Conservation (phyloP, 495 filamentous ascomycete genomes). For the Neurospora pannonica region DNA sequence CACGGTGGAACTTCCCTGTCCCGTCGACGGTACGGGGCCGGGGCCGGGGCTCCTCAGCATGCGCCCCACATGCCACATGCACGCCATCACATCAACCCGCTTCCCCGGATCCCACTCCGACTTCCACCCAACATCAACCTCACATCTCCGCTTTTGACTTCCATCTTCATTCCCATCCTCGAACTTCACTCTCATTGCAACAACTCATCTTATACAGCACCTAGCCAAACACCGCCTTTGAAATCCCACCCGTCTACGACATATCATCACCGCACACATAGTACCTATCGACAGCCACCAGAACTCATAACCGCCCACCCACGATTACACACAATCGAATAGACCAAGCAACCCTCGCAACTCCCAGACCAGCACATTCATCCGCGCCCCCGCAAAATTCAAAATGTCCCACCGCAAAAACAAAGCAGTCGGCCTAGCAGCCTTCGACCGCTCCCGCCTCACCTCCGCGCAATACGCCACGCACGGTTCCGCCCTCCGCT, state of each 20-base stretch:
- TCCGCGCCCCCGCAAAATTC: no score
- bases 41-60: neutral
- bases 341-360: neutral
- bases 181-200: neutral
- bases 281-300: neutral
- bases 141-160: neutral
- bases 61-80: neutral
- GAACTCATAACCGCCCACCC: neutral
- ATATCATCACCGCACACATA: neutral
- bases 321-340: neutral
- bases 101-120: neutral
- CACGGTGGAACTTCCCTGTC: neutral
- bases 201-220: neutral
- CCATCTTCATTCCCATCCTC: neutral
- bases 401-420: constrained; percentile 36
- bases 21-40: neutral
- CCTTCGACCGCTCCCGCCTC: constrained; percentile 76
- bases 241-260: neutral
- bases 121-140: neutral
- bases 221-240: neutral
- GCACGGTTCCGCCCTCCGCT: constrained; percentile 78
- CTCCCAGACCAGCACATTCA: neutral
- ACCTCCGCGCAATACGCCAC: constrained; percentile 75
- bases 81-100: neutral
- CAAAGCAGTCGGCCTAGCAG: constrained; percentile 80